Evolutionary conservation across 805 yeast species (phyloP).

Genomic region (Ogataea siamensis): DNA sequence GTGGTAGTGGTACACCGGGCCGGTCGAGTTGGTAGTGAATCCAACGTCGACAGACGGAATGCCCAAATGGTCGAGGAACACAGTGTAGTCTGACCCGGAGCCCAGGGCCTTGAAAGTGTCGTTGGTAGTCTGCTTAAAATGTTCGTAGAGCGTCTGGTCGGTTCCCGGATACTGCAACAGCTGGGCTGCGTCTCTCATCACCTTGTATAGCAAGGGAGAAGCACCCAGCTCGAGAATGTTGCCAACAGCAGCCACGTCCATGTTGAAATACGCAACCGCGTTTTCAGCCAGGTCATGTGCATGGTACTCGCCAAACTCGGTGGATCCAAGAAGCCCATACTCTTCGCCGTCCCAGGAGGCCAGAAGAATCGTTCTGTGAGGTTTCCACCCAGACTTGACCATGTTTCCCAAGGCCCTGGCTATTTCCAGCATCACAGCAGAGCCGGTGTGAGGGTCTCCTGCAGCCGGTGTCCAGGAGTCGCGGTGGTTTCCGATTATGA

Average conservation of each 20-base stretch:
- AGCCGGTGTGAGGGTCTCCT: constrained; percentile 75
- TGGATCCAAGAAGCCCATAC: constrained; percentile 69
- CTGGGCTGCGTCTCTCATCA: constrained; percentile 45
- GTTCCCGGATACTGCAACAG: constrained; percentile 46
- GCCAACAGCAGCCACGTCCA: constrained; percentile 67
- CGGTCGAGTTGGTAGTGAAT: constrained; percentile 41
- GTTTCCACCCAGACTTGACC: constrained; percentile 62
- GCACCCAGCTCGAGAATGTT: constrained; percentile 47
- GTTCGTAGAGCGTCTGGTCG: constrained; percentile 35
- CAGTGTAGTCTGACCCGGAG: constrained; percentile 70
- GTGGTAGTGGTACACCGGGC: constrained; percentile 71
- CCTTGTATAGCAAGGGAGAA: constrained; percentile 55
- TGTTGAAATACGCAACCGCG: constrained; percentile 65
- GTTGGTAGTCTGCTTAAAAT: constrained; percentile 32
- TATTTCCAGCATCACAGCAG: constrained; percentile 62
- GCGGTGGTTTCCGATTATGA: constrained; percentile 72
- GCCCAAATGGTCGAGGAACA: constrained; percentile 57
- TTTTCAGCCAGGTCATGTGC: constrained; percentile 43
- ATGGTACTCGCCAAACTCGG: constrained; percentile 72
- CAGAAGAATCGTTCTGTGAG: constrained; percentile 64
- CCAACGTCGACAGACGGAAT: constrained; percentile 62
- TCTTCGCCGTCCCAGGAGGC: constrained; percentile 85
- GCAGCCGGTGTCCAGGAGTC: constrained; percentile 84
- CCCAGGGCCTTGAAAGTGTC: constrained; percentile 51
- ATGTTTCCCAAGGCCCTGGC: constrained; percentile 58